Base-by-base conservation (phyloP, 257 asterid species). In the Fraxinus americana region DNA sequence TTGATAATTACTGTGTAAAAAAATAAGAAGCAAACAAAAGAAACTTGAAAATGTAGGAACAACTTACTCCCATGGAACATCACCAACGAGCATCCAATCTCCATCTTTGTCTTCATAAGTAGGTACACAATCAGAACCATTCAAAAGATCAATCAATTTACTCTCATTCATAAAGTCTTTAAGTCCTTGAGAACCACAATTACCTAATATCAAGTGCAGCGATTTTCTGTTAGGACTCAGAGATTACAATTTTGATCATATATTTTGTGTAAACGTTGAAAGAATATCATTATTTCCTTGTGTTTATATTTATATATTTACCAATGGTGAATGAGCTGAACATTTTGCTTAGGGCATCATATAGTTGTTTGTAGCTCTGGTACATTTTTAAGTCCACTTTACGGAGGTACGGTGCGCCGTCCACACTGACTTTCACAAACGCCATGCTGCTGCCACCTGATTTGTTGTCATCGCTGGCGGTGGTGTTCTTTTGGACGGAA, bases 81-180 rank as follows among this genome's bases (percentile, higher is more conserved):
- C 87, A 10, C 87, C 87, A 11, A 84, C 83, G 66, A 84, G 87
- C 87, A 84, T 84, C 87, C 87, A 84, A 27, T 84, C 87, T 11
- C 85, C 87, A 75, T 84, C 87, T 13, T 66, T 80, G 78, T 84
- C 87, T 68, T 84, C 87, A 41, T 84, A 84, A 48, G 85, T 82
- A 27, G 89, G 90, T 23, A 86, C 90, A 77, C 86, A 89, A 39
- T 89, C 92, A 38, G 91, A 89, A n/a, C 92, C 87, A 67, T 85
- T 85, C 48, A 88, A 73, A 57, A 86, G 89, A 79, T 88, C 92
- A 41, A 86, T 86, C 87, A 88, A 77, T 77, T 86, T 88, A 79
- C 85, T 88, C 84, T 86, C 92, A 72, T 84, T 72, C 90, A 89
- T 85, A 80, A 85, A 86, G 63, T 86, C 89, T 71, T 79, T 87